phyloP scores from a whole-genome alignment of 2,329 filamentous ascomycete species.

The Alternaria triticina region DNA sequence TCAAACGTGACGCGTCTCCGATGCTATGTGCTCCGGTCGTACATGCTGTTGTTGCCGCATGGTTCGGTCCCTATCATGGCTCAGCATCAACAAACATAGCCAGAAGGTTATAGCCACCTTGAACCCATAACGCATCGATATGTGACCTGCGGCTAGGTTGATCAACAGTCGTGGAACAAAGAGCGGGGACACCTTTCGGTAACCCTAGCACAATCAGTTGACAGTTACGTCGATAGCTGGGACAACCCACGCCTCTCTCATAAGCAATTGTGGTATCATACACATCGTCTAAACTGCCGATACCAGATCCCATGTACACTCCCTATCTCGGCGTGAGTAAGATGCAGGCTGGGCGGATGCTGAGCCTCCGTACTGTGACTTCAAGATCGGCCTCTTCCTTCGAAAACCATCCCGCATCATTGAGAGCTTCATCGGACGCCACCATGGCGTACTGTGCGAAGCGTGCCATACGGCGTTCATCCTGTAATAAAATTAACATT shows the following conservation, averaged over 20 bases:
- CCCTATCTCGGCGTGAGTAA: slow-evolving; percentile 58
- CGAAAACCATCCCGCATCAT: slow-evolving; percentile 80
- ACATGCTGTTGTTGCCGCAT: slow-evolving; percentile 91
- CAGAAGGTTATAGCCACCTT: slow-evolving; percentile 49
- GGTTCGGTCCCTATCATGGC: slow-evolving; percentile 75
- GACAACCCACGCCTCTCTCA: slow-evolving; percentile 68
- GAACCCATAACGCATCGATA: slow-evolving; percentile 91
- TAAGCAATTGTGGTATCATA: slow-evolving; percentile 83
- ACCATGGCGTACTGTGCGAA: slow-evolving; percentile 93
- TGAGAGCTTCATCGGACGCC: slow-evolving; percentile 82
- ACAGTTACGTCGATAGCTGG: neutral
- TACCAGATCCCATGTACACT: slow-evolving; percentile 92
- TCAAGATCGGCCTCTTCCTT: slow-evolving; percentile 68
- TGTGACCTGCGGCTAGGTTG: slow-evolving; percentile 92
- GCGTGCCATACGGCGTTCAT: slow-evolving; percentile 80
- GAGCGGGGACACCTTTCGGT: slow-evolving; percentile 88
- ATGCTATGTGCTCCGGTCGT: slow-evolving; percentile 95
- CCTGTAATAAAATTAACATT: slow-evolving; percentile 48
- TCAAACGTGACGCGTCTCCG: slow-evolving; percentile 91
- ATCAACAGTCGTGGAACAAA: slow-evolving; percentile 94
- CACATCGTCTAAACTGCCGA: slow-evolving; percentile 90
- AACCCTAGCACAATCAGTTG: slow-evolving; percentile 66
- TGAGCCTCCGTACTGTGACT: slow-evolving; percentile 62
- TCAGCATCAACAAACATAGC: slow-evolving; percentile 6
- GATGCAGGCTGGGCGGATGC: neutral